Conservation (phyloP, 1,284 basidiomycete genomes). For the Papiliotrema nemorosa region DNA sequence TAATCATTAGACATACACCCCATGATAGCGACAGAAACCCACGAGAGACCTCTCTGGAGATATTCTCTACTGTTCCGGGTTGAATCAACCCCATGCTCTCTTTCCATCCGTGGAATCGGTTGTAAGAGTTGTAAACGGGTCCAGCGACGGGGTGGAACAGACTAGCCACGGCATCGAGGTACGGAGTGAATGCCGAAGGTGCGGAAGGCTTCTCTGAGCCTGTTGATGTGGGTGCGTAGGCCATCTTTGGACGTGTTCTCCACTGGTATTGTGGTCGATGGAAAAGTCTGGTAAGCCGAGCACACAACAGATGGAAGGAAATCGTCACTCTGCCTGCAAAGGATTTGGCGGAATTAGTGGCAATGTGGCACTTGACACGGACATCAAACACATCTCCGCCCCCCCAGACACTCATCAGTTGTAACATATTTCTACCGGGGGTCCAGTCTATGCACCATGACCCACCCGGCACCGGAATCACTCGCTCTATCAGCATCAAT, state of each 20-base stretch:
- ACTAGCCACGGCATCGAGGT: constrained; percentile 39
- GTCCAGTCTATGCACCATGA: background rate
- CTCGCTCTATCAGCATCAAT: constrained; percentile 34
- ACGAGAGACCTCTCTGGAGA: constrained; percentile 88
- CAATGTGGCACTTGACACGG: too few species aligned
- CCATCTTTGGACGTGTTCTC: too few species aligned
- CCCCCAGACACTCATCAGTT: background rate
- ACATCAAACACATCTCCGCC: too few species aligned
- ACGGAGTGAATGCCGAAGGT: constrained; percentile 30
- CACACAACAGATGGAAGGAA: background rate
- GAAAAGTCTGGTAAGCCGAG: too few species aligned
- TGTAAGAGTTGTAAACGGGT: constrained; percentile 64
- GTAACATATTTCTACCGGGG: background rate
- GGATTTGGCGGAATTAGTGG: too few species aligned
- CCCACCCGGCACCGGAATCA: constrained; percentile 19
- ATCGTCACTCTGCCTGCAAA: too few species aligned
- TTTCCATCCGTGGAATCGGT: constrained; percentile 74
- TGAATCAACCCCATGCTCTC: constrained; percentile 73
- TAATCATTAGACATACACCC: constrained; percentile 36
- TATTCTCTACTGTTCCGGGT: constrained; percentile 84
- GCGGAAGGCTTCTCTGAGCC: constrained; percentile 19
- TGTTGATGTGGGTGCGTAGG: background rate
- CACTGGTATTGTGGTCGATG: too few species aligned
- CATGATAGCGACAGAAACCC: too few species aligned
- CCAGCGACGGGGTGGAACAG: constrained; percentile 43